Evolutionary conservation across 345 rosid species (phyloP).

Genomic region (Syzygium grande): DNA sequence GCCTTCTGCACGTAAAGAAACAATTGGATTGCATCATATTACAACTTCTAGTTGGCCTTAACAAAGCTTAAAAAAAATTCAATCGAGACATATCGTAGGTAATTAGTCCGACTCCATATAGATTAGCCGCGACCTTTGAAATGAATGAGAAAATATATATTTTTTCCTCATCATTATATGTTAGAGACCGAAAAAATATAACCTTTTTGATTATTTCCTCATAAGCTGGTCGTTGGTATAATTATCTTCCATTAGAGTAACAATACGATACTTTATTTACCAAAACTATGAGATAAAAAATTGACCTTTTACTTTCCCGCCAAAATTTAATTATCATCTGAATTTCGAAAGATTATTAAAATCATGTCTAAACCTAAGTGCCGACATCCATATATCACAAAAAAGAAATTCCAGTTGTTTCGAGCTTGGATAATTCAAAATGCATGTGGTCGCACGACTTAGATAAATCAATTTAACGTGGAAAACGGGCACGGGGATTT

Average conservation of each 20-base stretch:
- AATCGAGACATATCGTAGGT: too few species aligned
- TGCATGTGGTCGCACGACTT: not conserved
- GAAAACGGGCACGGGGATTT: not conserved
- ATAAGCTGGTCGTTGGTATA: not conserved
- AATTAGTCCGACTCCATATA: not conserved
- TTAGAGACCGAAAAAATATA: not conserved
- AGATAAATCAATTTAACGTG: too few species aligned
- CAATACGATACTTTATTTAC: not conserved
- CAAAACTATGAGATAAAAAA: not conserved
- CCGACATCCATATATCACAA: not conserved
- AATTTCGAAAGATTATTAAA: not conserved
- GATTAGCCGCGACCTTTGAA: not conserved
- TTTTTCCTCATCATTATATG: not conserved
- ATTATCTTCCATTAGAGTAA: too few species aligned
- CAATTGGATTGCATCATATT: too few species aligned
- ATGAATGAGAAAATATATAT: not conserved
- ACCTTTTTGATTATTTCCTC: not conserved
- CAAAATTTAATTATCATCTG: not conserved
- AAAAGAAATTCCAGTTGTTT: not conserved
- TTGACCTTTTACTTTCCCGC: not conserved
- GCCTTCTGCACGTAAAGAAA: not conserved
- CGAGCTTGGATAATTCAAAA: not conserved
- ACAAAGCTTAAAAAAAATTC: not conserved
- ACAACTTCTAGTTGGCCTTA: not conserved
- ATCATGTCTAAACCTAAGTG: not conserved